Evolutionary conservation across 768 basidiomycete genomes (phyloP).

Genomic region (Phaeotremella fagi): DNA sequence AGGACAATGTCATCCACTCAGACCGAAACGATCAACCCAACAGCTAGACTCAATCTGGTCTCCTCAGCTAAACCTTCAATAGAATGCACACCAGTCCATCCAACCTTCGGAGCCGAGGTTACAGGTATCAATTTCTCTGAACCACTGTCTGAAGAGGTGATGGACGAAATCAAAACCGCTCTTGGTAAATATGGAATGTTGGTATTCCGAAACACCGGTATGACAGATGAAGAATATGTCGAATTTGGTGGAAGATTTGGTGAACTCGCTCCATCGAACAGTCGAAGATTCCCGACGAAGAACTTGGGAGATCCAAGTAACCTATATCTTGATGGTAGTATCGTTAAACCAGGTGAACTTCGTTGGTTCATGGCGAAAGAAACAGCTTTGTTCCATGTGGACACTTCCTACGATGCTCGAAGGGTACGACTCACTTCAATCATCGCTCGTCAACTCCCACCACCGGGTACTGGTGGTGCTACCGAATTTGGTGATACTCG

Average conservation of each 20-base stretch:
- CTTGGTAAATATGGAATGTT: constrained; percentile 35
- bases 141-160: constrained; percentile 31
- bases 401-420: constrained; percentile 22
- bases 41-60: too few species aligned
- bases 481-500: constrained; percentile 34
- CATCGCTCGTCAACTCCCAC: constrained; percentile 26
- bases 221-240: constrained; percentile 27
- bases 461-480: constrained; percentile 19
- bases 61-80: too few species aligned
- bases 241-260: background rate
- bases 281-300: constrained; percentile 13
- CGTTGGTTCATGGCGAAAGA: constrained; percentile 25
- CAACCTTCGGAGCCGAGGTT: constrained; percentile 37
- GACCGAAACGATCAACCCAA: too few species aligned
- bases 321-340: constrained; percentile 21
- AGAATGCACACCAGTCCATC: constrained; percentile 42
- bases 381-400: constrained; percentile 25
- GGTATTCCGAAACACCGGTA: constrained; percentile 44
- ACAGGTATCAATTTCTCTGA: constrained; percentile 40
- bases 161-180: constrained; percentile 16
- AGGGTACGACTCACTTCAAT: constrained; percentile 23
- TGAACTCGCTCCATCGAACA: background rate
- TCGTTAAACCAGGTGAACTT: constrained; percentile 22
- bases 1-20: too few species aligned
- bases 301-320: constrained; percentile 20